Evolutionary conservation across 177 flowering plant species (phyloP).

Genomic region (Vitis hybrid): DNA sequence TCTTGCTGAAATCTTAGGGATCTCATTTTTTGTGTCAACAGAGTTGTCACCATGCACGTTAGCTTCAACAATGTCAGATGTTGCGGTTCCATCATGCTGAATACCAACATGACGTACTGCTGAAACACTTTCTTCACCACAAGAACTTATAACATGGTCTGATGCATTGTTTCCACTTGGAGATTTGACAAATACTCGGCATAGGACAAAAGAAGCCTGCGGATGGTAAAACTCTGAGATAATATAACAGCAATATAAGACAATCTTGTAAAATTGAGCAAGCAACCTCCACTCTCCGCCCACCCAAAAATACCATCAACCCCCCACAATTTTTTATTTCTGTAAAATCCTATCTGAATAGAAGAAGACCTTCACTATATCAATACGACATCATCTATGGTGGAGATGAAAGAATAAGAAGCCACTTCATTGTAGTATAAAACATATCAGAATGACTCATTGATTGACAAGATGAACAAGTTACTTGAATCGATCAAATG

Average conservation of each 20-base stretch:
- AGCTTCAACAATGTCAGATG: constrained; percentile 27
- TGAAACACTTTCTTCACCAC: constrained; percentile 40
- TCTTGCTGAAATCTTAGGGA: background rate
- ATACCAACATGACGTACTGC: constrained; percentile 33
- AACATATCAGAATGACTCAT: no score
- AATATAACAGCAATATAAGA: background rate
- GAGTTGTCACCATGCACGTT: constrained; percentile 12
- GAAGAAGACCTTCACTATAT: no score
- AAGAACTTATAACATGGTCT: constrained; percentile 37
- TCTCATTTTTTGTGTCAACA: constrained; percentile 14
- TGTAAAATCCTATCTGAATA: no score
- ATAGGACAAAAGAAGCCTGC: constrained; percentile 54
- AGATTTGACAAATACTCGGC: constrained; percentile 50
- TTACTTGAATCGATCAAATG: no score
- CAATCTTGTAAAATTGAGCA: no score
- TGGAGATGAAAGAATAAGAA: no score
- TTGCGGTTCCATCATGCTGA: constrained; percentile 34
- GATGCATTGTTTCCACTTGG: constrained; percentile 24
- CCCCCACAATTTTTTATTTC: background rate
- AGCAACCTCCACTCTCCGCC: background rate
- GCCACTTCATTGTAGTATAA: no score
- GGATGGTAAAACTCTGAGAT: constrained; percentile 1
- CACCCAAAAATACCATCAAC: background rate
- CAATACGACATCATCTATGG: no score
- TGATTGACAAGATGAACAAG: no score